Evolutionary conservation across 2,329 filamentous ascomycete genomes (phyloP).

Genomic region (Colletotrichum acutatum): DNA sequence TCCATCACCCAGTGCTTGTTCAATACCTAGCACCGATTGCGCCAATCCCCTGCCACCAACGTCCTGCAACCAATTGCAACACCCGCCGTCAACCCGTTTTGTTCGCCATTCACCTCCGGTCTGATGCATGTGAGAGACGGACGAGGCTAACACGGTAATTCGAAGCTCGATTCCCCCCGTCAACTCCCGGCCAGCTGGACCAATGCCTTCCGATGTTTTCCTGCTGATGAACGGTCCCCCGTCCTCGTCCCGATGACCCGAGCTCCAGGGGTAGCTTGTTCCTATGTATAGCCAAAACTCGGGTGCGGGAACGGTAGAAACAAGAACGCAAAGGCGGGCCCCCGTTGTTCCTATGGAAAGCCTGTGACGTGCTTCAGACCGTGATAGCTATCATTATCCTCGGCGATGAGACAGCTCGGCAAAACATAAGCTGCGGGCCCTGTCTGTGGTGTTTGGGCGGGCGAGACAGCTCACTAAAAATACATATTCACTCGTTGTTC

Average conservation of each 20-base stretch:
- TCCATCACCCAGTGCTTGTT: not conserved
- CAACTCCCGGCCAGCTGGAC: conserved; percentile 21
- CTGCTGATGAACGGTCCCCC: conserved; percentile 6
- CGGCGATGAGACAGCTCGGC: conserved; percentile 10
- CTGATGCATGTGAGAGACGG: conserved; percentile 26
- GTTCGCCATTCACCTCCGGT: not conserved
- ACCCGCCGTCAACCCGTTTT: not conserved
- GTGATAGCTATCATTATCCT: not conserved
- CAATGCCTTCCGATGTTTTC: conserved; percentile 21
- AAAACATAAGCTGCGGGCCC: not conserved
- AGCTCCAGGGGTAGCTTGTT: conserved; percentile 35
- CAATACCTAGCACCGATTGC: not conserved
- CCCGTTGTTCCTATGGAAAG: not conserved
- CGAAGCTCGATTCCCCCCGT: conserved; percentile 8
- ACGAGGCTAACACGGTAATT: not conserved
- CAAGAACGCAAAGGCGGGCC: not conserved
- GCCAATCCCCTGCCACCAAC: not conserved
- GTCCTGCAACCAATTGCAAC: not conserved
- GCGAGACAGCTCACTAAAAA: not conserved
- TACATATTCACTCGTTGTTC: not conserved
- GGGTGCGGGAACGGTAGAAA: conserved; percentile 25
- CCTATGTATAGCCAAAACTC: conserved; percentile 35
- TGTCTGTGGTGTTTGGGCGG: not conserved
- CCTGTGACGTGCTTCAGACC: conserved; percentile 16
- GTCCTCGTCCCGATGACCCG: not conserved